Percentiles rank a stretch among this genome's conserved stretches.
Evolutionary conservation across 495 filamentous ascomycete species (phyloP).

Genomic region (Opeltia flavorubescens): DNA sequence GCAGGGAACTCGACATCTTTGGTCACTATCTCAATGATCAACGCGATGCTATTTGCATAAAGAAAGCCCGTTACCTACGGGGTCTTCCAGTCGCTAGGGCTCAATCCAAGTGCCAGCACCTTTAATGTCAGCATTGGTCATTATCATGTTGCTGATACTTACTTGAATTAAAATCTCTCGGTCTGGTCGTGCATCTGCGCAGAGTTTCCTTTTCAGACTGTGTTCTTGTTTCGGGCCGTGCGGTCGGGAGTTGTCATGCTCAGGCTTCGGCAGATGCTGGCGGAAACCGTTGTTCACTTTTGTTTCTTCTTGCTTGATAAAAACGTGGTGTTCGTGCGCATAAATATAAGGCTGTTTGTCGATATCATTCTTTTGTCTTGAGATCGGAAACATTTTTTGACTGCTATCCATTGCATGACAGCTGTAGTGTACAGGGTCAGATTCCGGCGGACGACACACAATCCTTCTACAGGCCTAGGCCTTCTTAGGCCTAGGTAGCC

Average conservation of each 20-base stretch:
- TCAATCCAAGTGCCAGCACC: constrained; percentile 46
- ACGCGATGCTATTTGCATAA: neutral
- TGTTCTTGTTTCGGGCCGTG: constrained; percentile 31
- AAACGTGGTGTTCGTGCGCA: no score
- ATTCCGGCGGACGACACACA: no score
- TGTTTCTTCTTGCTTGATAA: no score
- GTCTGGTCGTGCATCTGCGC: constrained; percentile 10
- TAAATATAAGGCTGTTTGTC: no score
- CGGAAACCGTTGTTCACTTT: constrained; percentile 5
- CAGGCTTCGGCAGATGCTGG: constrained; percentile 11
- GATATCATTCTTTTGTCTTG: no score
- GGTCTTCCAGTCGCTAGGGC: constrained; percentile 63
- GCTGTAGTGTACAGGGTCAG: no score
- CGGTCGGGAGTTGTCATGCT: constrained; percentile 30
- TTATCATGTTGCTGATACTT: neutral
- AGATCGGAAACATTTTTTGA: no score
- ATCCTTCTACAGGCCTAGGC: no score
- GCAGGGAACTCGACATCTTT: constrained; percentile 48
- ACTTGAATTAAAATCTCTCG: constrained; percentile 9
- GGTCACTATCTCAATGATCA: constrained; percentile 31
- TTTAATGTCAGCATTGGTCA: constrained; percentile 8
- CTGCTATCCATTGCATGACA: no score
- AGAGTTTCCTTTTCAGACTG: constrained; percentile 4
- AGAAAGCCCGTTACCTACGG: constrained; percentile 31
- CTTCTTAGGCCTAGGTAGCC: no score